Conservation (phyloP, 2,329 filamentous ascomycete genomes). For the Colletotrichum sp. region DNA sequence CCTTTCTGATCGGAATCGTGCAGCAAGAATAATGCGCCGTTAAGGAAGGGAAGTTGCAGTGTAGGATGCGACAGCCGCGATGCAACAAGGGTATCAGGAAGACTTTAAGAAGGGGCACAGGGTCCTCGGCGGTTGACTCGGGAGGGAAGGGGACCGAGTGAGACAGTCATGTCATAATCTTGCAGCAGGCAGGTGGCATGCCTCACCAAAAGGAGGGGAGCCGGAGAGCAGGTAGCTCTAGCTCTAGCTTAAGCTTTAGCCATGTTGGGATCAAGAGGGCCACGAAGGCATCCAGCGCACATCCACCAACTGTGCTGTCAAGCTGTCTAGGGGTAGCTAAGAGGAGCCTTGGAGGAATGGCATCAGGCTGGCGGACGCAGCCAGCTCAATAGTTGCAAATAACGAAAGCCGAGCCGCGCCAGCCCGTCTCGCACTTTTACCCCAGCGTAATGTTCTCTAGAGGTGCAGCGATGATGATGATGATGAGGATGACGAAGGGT, state of each 20-base stretch:
- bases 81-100: conserved; percentile 8
- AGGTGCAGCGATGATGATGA: conserved; percentile 12
- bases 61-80: neutral
- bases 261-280: neutral
- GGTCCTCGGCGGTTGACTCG: neutral
- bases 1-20: neutral
- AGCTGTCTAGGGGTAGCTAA: neutral
- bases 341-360: neutral
- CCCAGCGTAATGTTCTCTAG: neutral
- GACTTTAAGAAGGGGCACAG: conserved; percentile 4
- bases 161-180: conserved; percentile 22
- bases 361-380: neutral
- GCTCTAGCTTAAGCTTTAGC: conserved; percentile 1
- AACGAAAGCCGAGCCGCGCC: neutral
- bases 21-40: neutral
- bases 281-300: neutral
- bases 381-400: neutral
- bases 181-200: neutral
- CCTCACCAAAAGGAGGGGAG: neutral
- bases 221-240: neutral
- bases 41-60: neutral
- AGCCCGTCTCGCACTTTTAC: neutral
- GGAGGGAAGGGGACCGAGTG: neutral
- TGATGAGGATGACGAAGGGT: conserved; percentile 15
- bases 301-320: neutral